Evolutionary conservation across 345 rosid genomes (phyloP).

Genomic region (Populus pruinosa): DNA sequence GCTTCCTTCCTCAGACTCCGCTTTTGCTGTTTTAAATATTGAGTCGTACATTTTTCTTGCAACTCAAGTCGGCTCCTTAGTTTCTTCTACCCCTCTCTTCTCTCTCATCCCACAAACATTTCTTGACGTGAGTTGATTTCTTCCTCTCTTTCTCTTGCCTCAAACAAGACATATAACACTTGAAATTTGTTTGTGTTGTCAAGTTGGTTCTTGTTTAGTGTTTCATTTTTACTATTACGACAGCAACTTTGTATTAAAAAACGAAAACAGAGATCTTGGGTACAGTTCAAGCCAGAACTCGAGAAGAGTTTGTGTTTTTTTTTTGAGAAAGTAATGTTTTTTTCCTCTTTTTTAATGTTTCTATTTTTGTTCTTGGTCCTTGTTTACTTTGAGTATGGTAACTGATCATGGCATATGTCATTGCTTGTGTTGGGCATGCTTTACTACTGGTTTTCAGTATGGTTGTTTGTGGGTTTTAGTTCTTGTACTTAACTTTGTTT

Average conservation of each 20-base stretch:
- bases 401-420: not conserved
- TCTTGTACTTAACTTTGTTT: not conserved
- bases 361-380: not conserved
- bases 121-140: no score
- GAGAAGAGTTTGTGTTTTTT: not conserved
- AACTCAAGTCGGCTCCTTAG: conserved; percentile 26
- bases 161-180: not conserved
- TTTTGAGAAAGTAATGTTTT: conserved; percentile 12
- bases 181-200: not conserved
- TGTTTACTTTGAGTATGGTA: not conserved
- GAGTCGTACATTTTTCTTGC: conserved; percentile 21
- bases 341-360: not conserved
- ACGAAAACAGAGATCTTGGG: conserved; percentile 27
- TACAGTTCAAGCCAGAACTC: not conserved
- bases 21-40: not conserved
- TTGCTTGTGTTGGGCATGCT: not conserved
- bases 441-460: not conserved
- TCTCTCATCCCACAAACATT: not conserved
- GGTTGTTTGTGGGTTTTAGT: not conserved
- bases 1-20: conserved; percentile 2
- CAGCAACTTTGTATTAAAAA: not conserved
- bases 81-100: not conserved
- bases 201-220: not conserved
- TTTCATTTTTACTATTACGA: not conserved
- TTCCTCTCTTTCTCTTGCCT: not conserved